phyloP scores from a whole-genome alignment of 2,329 filamentous ascomycete species.

The Fusarium secorum region DNA sequence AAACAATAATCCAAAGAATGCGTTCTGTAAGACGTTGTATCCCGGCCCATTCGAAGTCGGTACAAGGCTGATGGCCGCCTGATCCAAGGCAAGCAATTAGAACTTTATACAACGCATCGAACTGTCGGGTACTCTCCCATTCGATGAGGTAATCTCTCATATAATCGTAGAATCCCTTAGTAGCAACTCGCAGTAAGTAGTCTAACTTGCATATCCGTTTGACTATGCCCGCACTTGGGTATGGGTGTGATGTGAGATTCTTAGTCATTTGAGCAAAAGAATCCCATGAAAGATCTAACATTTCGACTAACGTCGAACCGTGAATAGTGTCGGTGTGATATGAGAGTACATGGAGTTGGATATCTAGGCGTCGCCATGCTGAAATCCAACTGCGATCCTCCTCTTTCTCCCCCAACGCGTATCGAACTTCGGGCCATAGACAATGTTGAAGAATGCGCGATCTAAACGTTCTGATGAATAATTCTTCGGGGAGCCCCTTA shows the following conservation, averaged over 20 bases:
- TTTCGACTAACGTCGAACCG: background rate
- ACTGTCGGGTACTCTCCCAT: background rate
- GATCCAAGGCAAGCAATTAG: background rate
- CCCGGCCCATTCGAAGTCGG: fast-evolving
- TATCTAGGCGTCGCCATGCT: fast-evolving
- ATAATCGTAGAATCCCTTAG: background rate
- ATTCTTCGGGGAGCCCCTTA: fast-evolving
- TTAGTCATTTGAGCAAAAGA: background rate
- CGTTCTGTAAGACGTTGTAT: background rate
- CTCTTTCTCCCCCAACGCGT: no score
- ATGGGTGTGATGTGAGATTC: background rate
- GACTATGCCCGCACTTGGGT: background rate
- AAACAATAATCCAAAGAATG: background rate
- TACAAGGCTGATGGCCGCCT: fast-evolving
- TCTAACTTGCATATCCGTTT: background rate
- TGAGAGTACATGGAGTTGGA: background rate
- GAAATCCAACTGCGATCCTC: fast-evolving
- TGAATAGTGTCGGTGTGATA: fast-evolving
- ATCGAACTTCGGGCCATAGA: fast-evolving
- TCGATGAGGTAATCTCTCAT: background rate
- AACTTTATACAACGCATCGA: fast-evolving
- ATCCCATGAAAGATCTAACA: background rate
- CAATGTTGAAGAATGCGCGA: fast-evolving
- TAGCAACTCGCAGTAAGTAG: background rate
- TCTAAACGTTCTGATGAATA: fast-evolving